A percentile compares a stretch with the other conserved stretches of the same genome.
Evolutionary conservation across 2,329 filamentous ascomycete genomes (phyloP).

Genomic region (Alternaria ethzedia): DNA sequence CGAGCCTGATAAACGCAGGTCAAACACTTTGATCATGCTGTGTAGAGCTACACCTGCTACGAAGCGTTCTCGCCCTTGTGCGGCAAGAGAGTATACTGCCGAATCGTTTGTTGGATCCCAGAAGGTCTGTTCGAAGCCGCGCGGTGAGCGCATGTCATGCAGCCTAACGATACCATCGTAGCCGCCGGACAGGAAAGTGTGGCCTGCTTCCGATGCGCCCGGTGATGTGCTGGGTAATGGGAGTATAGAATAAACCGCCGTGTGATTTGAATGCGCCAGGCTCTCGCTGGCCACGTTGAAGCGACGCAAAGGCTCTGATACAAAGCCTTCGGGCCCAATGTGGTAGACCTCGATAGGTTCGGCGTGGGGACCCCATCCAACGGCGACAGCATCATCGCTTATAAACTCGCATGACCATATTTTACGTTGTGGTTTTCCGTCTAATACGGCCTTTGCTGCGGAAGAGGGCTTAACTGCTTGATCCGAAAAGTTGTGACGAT

Average conservation of each 20-base stretch:
- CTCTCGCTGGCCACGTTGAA: conserved; percentile 37
- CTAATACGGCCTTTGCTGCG: conserved; percentile 20
- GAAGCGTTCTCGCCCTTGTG: conserved; percentile 63
- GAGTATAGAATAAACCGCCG: conserved; percentile 55
- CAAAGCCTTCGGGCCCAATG: conserved; percentile 55
- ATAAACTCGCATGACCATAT: conserved; percentile 63
- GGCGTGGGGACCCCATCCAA: conserved; percentile 56
- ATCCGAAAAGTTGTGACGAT: conserved; percentile 29
- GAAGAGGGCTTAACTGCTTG: conserved; percentile 29
- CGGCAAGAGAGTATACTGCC: conserved; percentile 64
- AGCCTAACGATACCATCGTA: conserved; percentile 64
- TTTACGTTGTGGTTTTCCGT: conserved; percentile 27
- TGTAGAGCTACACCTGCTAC: conserved; percentile 64
- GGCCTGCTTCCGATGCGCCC: conserved; percentile 48
- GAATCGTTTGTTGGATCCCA: conserved; percentile 64
- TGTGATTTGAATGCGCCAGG: conserved; percentile 14
- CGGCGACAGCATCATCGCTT: conserved; percentile 56
- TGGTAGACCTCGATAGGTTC: conserved; percentile 58
- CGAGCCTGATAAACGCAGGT: conserved; percentile 60
- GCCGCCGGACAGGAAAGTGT: conserved; percentile 66
- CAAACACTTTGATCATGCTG: conserved; percentile 67
- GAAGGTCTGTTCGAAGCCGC: conserved; percentile 57
- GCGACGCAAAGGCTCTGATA: conserved; percentile 47
- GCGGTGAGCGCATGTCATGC: conserved; percentile 65
- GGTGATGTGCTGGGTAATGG: conserved; percentile 45